Evolutionary conservation across 1,284 basidiomycete genomes (phyloP), one percentile per base, ranked within the genome.

Genomic region (Pholiota adiposa): DNA sequence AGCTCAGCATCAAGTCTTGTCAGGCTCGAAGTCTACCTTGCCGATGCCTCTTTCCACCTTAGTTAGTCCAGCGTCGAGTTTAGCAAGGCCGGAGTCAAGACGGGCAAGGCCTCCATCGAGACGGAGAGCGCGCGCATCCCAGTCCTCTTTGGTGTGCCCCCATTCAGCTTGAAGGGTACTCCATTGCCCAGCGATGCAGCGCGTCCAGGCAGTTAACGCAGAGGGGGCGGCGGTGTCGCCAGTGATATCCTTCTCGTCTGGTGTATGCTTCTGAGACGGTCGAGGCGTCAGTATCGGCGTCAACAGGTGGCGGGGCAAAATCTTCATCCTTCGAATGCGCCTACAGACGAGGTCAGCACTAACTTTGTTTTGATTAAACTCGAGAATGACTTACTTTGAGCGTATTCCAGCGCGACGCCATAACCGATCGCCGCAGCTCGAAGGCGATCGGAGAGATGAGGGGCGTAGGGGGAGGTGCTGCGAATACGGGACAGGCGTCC

Each of bases 131-230:
- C 49, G 54, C 6, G 60, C 55, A 81, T 97, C 96, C 90, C 93
- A 96, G 63, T 96, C 93, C 38, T 91, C 86, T 36, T 91, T 83
- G 8, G 93, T 91, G 21, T 84, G 81, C 41, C 83, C 83, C 93
- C 95, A 95, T 51, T 91, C 89, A 65, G 93, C 88, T 64, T 90
- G 85, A 44, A 95, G 88, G 58, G 65, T 69, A 41, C 67, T 80
- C 92, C 93, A 96, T 59, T 89, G 85, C 6, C 88, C 87, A 67
- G 96, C 93, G 14, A 93, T 84, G 6, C 71, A 77, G 70, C 85
- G 88, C 72, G 87, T 89, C 87, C 86, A 90, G 62, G 89, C 84
- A 6, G 75, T 73, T 51, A 90, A 73, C 16, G 44, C 40, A 14
- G 9, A 34, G 2, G 27, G 52, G 36, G 31, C 44, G 21, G 41